Conservation (phyloP, 495 filamentous ascomycete genomes). For the Collariella sp. region DNA sequence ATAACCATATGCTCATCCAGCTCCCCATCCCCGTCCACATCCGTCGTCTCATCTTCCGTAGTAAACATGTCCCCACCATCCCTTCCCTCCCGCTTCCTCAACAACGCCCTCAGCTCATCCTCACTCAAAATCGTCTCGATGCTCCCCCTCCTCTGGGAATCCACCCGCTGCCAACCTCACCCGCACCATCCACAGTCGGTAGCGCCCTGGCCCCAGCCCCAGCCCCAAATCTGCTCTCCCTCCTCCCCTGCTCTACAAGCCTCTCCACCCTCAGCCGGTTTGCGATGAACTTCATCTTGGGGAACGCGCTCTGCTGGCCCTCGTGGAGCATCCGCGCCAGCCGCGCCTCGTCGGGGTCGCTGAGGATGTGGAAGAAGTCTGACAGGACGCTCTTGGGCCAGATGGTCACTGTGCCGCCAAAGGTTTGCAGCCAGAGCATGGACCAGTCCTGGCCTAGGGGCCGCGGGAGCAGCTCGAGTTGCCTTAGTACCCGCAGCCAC, state of each 20-base stretch:
- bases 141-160: constrained; percentile 16
- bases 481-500: constrained; percentile 89
- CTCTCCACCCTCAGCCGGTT: constrained; percentile 80
- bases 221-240: constrained; percentile 37
- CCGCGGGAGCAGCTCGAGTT: constrained; percentile 83
- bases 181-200: background rate
- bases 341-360: constrained; percentile 64
- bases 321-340: constrained; percentile 81
- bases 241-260: constrained; percentile 65
- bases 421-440: constrained; percentile 89
- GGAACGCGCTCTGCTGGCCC: constrained; percentile 78
- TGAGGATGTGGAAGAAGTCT: constrained; percentile 81
- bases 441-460: constrained; percentile 94
- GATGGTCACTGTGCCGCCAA: constrained; percentile 90
- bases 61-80: constrained; percentile 3
- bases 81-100: constrained; percentile 6
- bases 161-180: background rate
- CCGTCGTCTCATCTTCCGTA: constrained; percentile 19
- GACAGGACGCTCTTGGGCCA: constrained; percentile 69
- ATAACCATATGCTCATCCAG: background rate
- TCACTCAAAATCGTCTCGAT: constrained; percentile 25
- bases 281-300: constrained; percentile 80
- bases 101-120: constrained; percentile 19
- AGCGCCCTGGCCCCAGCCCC: background rate
- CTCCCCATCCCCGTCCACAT: constrained; percentile 12